These are phyloP conservation scores for Botrytis deweyae DNA, from an alignment of 2,329 filamentous ascomycete species.

Conservation along the genomic window DNA sequence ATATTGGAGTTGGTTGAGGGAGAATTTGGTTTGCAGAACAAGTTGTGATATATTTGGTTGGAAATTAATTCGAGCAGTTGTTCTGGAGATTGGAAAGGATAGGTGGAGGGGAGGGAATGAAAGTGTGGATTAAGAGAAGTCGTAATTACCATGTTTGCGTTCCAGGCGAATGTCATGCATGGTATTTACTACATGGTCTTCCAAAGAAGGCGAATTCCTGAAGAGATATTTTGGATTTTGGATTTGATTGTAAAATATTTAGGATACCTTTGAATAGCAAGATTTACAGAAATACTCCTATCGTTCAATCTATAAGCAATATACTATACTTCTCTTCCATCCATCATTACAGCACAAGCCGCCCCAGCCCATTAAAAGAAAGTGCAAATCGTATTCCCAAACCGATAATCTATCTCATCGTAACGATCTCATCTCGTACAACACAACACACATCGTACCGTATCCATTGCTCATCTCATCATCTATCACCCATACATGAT, in stretches of 20 bases:
- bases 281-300: background rate
- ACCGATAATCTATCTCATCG: background rate
- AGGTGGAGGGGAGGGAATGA: background rate
- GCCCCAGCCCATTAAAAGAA: too few relatives aligned
- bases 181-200: background rate
- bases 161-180: background rate
- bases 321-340: background rate
- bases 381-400: too few relatives aligned
- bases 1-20: slow-evolving; percentile 16
- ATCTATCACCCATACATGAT: background rate
- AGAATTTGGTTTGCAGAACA: background rate
- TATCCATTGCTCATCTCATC: too few relatives aligned
- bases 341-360: background rate
- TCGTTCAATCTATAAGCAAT: background rate
- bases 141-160: background rate
- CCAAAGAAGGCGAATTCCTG: fast-evolving
- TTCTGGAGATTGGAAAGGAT: background rate
- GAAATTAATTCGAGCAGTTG: background rate
- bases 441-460: background rate
- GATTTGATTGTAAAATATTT: background rate
- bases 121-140: background rate
- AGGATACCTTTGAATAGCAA: background rate
- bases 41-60: background rate
- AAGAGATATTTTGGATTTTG: background rate
- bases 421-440: background rate